Evolutionary conservation across 306 rosid species (phyloP).

Genomic region (Castanea crenata): DNA sequence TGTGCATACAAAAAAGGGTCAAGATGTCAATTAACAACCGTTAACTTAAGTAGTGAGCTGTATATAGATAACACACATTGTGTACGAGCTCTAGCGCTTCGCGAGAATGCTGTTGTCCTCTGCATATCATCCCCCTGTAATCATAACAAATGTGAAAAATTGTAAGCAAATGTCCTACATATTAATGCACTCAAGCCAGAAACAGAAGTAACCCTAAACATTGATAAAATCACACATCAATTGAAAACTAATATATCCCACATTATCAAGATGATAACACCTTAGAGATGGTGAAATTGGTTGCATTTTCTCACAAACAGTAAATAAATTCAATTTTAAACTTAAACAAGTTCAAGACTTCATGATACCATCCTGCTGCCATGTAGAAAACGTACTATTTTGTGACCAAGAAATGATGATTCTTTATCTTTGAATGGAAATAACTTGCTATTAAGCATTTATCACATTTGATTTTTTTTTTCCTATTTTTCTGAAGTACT

Average conservation of each 20-base stretch:
- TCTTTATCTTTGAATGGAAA: too few relatives aligned
- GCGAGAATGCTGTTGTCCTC: conserved; percentile 71
- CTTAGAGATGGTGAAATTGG: too few relatives aligned
- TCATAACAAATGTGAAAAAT: conserved; percentile 31
- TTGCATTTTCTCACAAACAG: too few relatives aligned
- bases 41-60: conserved; percentile 13
- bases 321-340: not conserved
- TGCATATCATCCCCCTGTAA: conserved; percentile 87
- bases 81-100: conserved; percentile 92
- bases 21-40: conserved; percentile 5
- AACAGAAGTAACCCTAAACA: not conserved
- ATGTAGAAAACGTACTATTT: too few relatives aligned
- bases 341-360: not conserved
- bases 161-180: conserved; percentile 12
- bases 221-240: not conserved
- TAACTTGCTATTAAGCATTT: too few relatives aligned
- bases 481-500: too few relatives aligned
- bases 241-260: too few relatives aligned
- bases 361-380: not conserved
- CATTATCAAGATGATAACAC: too few relatives aligned
- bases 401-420: too few relatives aligned
- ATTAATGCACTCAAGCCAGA: not conserved
- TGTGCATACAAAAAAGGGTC: not conserved
- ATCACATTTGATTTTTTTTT: too few relatives aligned
- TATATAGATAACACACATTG: conserved; percentile 48